Evolutionary conservation across 169 alveolate genomes (phyloP).

Genomic region (Eimeria necatrix): DNA sequence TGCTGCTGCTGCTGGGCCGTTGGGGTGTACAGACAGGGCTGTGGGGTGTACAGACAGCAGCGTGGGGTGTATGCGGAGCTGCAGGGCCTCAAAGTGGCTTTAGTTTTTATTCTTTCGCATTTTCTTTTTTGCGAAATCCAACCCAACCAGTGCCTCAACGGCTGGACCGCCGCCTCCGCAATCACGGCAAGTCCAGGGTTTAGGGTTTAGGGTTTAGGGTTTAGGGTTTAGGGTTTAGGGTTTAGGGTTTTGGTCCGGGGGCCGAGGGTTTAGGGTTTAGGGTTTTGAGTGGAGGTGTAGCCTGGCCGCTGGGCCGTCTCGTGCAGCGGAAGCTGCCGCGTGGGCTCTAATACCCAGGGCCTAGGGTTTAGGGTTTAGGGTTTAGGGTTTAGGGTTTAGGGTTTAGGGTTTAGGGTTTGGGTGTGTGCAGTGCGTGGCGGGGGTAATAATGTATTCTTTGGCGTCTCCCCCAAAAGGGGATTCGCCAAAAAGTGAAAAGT

Average conservation of each 20-base stretch:
- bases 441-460: constrained; percentile 55
- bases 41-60: not conserved
- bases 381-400: constrained; percentile 27
- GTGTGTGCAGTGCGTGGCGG: constrained; percentile 66
- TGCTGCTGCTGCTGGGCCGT: not conserved
- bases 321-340: not conserved
- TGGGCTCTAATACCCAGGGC: not conserved
- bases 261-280: not conserved
- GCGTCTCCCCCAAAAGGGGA: constrained; percentile 10
- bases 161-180: constrained; percentile 83
- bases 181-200: constrained; percentile 27
- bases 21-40: too few species aligned
- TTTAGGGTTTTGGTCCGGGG: not conserved
- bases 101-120: constrained; percentile 83
- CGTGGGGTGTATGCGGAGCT: constrained; percentile 3
- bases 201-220: not conserved
- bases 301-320: not conserved
- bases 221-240: not conserved
- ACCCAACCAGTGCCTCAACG: constrained; percentile 84
- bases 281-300: not conserved
- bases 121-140: constrained; percentile 86
- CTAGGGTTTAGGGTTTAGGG: not conserved
- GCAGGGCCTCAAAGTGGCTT: constrained; percentile 85
- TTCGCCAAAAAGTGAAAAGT: not conserved
- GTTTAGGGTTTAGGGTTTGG: not conserved